Base-by-base conservation (phyloP, 352 stramenopile genomes). In the Lagenidium giganteum region DNA sequence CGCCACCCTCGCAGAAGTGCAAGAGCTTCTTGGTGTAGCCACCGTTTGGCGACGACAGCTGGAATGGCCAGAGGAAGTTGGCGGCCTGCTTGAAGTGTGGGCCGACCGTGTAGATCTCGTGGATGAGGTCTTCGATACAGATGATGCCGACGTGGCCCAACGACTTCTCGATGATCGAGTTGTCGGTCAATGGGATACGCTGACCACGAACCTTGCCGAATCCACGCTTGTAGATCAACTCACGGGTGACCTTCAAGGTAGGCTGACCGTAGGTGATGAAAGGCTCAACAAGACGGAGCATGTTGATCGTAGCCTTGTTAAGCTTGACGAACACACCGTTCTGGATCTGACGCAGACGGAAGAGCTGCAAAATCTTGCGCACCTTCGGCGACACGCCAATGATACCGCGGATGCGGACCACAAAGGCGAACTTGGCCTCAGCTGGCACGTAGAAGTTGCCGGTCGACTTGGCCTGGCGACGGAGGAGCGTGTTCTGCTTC, bases 51-150 rank as follows among this genome's bases (percentile, higher is more conserved):
- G 87, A 96, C 59, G 94, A 98, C 27, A 99, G 82, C 91, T 99
- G 98, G 90, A 99, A 98, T 13, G 97, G 96, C 96, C 96, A 99
- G 49, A 99, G 83, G 78, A 99, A 99, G 94, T 99, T 99, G 51
- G 96, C 95, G 38, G 91, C 96, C 61, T 97, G 61, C 87, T 99
- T 99, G 92, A 99, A 99, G 87, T 99, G 66, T 44, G 96, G 93
- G 61, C 97, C 96, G 48, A 98, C 91, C 50, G 96, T 99, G 90
- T 88, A 98, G 56, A 99, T 96, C 73, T 99, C 96, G 85, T 99
- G 95, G 71, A 99, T 97, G 38, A 99, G 62, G 73, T 99, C 96
- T 47, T 99, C 96, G 54, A 98, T 92, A 86, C 97, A 99, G 70
- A 98, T 95, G 66, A 99, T 97, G 46, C 95, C 96, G 51, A 90